Evolutionary conservation across 176 grass and related monocot genomes (phyloP), one percentile per base, ranked within the genome.

Genomic region (Triticum turgidum): DNA sequence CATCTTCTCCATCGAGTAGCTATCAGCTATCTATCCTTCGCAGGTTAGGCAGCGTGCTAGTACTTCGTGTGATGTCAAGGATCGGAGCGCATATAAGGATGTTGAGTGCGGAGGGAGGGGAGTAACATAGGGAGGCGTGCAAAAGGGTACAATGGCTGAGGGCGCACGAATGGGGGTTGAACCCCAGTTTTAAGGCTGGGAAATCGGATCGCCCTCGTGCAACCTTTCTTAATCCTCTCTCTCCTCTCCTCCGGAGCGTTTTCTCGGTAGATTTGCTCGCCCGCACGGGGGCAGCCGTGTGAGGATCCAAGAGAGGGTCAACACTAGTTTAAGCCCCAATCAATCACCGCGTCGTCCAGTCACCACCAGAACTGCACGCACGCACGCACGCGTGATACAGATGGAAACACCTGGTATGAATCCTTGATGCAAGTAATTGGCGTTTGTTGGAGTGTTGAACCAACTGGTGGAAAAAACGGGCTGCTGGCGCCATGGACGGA

Each of bases 121-220:
- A 91, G 85, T 13, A 91, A 87, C 89, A 35, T 84, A 67, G 85
- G 89, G 85, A 91, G 68, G 80, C 80, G 89, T 91, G 89, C 82
- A 85, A 81, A 91, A 78, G 84, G 62, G 77, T 78, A 84, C 87
- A 86, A 90, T 93, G 85, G 82, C 87, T 90, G 95, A 93, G 68
- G 93, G 77, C 88, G 91, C 88, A 93, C 88, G 89, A 92, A 95
- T 91, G 91, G 93, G 87, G 88, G 88, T 98, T 95, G 96, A 95
- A 94, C 91, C 96, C 96, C 88, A 94, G 78, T 88, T 98, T 98
- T 91, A 83, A 88, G 96, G 96, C 96, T 91, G 77, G 90, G 96
- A 98, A 87, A 83, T 95, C 80, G 95, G 93, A 93, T 91, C 88
- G 76, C 82, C 78, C 86, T 90, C 90, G 65, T 90, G 82, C 76